Evolutionary conservation across 129 eudicot genomes (phyloP).

Genomic region (Flaveria ramosissima): DNA sequence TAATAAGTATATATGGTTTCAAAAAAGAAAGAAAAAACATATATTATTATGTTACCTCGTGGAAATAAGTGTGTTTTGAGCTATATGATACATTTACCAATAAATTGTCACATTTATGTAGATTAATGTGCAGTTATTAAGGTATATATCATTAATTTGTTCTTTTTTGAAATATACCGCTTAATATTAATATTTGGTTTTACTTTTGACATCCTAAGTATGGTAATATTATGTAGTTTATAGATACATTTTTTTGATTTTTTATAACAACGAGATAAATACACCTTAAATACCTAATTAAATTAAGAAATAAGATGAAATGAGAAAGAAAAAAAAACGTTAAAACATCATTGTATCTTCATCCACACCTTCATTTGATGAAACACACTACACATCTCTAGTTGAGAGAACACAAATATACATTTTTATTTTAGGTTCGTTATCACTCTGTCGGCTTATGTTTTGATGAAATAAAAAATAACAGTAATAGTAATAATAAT

Average conservation of each 20-base stretch:
- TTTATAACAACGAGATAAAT: neutral
- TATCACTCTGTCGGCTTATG: too few species aligned
- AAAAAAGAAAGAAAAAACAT: slow-evolving; percentile 15
- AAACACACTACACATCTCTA: too few species aligned
- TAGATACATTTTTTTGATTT: neutral
- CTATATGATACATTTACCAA: slow-evolving; percentile 7
- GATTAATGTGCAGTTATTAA: slow-evolving; percentile 22
- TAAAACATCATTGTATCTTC: too few species aligned
- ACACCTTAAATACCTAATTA: neutral
- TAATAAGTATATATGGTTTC: slow-evolving; percentile 7
- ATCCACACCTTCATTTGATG: too few species aligned
- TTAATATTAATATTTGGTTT: neutral
- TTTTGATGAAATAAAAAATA: too few species aligned
- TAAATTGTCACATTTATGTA: slow-evolving; percentile 8
- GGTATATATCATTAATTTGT: neutral
- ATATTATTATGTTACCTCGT: slow-evolving; percentile 27
- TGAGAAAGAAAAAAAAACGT: too few species aligned
- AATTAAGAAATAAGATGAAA: neutral
- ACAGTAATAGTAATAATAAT: too few species aligned
- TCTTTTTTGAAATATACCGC: neutral
- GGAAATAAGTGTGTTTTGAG: slow-evolving; percentile 32
- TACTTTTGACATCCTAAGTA: neutral
- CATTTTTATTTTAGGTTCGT: too few species aligned
- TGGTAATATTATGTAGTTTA: neutral
- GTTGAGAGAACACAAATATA: too few species aligned